Percentiles rank a stretch among this genome's conserved stretches.
Evolutionary conservation across 345 rosid species (phyloP).

Genomic region (Ceriops decandra): DNA sequence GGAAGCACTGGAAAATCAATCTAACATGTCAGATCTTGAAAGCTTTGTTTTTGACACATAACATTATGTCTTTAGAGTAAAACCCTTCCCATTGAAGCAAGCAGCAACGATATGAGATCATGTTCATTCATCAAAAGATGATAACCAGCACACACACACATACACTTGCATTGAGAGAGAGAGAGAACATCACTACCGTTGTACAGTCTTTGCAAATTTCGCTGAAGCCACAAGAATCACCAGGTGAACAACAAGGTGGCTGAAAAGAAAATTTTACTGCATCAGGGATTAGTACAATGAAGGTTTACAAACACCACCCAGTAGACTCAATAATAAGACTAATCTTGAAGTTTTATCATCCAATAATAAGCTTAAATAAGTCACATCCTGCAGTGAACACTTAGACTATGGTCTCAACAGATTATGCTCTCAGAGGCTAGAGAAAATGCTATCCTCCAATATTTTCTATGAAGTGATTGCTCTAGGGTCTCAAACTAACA

Average conservation of each 20-base stretch:
- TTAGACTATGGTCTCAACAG: no score
- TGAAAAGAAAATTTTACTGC: constrained; percentile 24
- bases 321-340: neutral
- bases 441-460: no score
- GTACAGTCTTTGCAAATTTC: constrained; percentile 94
- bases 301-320: constrained; percentile 4
- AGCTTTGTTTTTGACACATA: constrained; percentile 1
- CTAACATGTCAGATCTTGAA: constrained; percentile 25
- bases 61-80: neutral
- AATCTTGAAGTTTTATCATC: no score
- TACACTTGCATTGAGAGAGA: neutral
- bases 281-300: constrained; percentile 8
- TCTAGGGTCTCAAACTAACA: no score
- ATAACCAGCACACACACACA: neutral
- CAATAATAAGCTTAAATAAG: no score
- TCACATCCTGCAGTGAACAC: no score
- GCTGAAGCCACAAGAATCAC: constrained; percentile 56
- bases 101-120: neutral
- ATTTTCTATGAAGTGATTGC: no score
- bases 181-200: constrained; percentile 52
- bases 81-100: neutral
- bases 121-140: neutral
- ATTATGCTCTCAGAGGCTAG: no score
- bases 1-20: constrained; percentile 42
- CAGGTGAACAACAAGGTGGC: constrained; percentile 90